Evolutionary conservation across 345 rosid species (phyloP), one percentile per base, ranked within the genome.

Genomic region (Eucalyptus sp.): DNA sequence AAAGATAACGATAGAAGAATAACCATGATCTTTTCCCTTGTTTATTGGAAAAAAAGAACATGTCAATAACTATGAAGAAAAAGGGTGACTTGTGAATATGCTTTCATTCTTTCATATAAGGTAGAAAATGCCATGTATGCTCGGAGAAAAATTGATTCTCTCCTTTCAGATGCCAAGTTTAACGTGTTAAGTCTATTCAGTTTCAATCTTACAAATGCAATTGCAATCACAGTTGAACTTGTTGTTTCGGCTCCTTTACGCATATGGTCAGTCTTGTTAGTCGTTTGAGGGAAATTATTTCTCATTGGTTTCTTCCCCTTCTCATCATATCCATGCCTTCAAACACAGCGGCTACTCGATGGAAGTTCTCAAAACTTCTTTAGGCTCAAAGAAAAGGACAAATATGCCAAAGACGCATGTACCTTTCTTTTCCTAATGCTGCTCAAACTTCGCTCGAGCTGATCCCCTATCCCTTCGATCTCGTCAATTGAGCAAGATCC

Each of bases 341-440:
- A 10, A 71, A 37, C 14, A 71, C 46, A 62, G 6, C 2, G 14
- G 27, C 81, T 71, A 71, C 46, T 37, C 11, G 81, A 71, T 18
- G 46, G 17, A 71, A 37, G 81, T 37, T 18, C 25, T 71, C 46
- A 37, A 37, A 18, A 71, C 46, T 9, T 71, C 81, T 33, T 37
- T 17, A 41, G 4, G 81, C 46, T 8, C 14, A 37, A 46, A 71
- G 46, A 10, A 71, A 71, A 71, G 27, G 46, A 71, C 44, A 71
- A 33, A 17, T 18, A 9, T 5, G 81, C 44, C 13, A 17, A 71
- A 48, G 37, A 29, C 17, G 25, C 17, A 3, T 50, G 64, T 91
- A 94, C 98, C 97, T 95, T 95, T 94, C 92, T 93, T 54, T 90
- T 90, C 90, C 98, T 93, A 87, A 95, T 88, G 50, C 50, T 94